These are phyloP conservation scores for Rhododendron ferrugineum DNA, from an alignment of 148 eudicot species.

Conservation along the genomic window DNA sequence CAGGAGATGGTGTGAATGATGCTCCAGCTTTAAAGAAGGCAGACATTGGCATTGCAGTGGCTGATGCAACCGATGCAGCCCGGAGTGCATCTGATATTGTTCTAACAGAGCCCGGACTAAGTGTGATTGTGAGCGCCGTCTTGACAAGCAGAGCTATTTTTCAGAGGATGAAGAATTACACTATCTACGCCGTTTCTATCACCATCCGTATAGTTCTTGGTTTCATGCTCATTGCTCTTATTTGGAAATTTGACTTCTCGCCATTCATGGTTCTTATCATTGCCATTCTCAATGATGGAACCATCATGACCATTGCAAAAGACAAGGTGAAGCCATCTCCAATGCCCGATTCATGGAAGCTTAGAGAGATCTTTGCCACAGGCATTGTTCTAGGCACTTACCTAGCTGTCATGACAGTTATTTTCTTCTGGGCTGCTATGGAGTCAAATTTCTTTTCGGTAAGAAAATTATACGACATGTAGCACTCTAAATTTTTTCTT, in stretches of 20 bases:
- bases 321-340: conserved; percentile 76
- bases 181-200: conserved; percentile 73
- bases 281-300: conserved; percentile 71
- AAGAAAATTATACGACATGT: conserved; percentile 11
- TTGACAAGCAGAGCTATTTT: conserved; percentile 70
- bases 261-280: conserved; percentile 81
- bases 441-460: conserved; percentile 60
- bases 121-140: conserved; percentile 74
- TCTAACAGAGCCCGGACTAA: conserved; percentile 71
- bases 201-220: conserved; percentile 71
- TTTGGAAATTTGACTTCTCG: conserved; percentile 72
- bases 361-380: conserved; percentile 66
- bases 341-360: conserved; percentile 73
- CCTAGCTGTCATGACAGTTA: conserved; percentile 59
- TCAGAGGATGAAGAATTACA: conserved; percentile 80
- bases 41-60: conserved; percentile 79
- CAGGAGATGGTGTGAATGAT: conserved; percentile 84
- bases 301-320: conserved; percentile 83
- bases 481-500: background rate
- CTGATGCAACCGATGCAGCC: conserved; percentile 93
- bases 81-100: conserved; percentile 80
- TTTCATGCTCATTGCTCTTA: conserved; percentile 62
- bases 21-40: conserved; percentile 81
- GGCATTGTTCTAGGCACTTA: conserved; percentile 71
- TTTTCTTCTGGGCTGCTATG: conserved; percentile 59